Evolutionary conservation across 805 yeast genomes (phyloP).

Genomic region (Kodamaea kaohsiungensis): DNA sequence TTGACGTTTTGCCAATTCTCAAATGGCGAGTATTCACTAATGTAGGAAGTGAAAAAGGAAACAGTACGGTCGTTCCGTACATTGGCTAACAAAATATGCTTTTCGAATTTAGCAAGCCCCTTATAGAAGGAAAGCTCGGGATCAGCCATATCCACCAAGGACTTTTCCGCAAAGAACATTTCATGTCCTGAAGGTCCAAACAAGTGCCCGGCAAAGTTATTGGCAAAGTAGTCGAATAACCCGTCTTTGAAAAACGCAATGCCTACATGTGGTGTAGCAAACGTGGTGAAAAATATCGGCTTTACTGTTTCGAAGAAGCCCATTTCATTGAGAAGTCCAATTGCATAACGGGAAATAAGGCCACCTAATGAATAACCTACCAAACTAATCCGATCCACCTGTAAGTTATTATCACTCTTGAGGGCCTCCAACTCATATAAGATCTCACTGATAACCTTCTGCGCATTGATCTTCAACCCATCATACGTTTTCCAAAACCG

Average conservation of each 20-base stretch:
- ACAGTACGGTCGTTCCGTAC: conserved; percentile 83
- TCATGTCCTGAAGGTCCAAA: conserved; percentile 41
- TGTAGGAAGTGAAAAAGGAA: conserved; percentile 80
- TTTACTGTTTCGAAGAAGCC: conserved; percentile 35
- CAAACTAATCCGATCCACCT: conserved; percentile 38
- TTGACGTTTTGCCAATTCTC: conserved; percentile 51
- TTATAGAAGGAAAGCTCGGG: conserved; percentile 50
- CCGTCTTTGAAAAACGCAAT: conserved; percentile 36
- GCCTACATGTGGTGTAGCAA: conserved; percentile 49
- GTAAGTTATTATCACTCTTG: conserved; percentile 25
- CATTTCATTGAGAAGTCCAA: conserved; percentile 37
- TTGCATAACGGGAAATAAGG: conserved; percentile 39
- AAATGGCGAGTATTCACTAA: conserved; percentile 75
- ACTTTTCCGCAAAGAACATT: conserved; percentile 35
- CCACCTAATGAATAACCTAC: conserved; percentile 48
- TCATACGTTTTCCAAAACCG: conserved; percentile 48
- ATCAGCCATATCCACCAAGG: conserved; percentile 55
- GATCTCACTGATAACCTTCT: conserved; percentile 36
- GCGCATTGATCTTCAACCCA: conserved; percentile 38
- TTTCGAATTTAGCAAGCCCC: conserved; percentile 59
- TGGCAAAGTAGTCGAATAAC: conserved; percentile 34
- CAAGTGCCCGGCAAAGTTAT: conserved; percentile 31
- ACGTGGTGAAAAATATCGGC: conserved; percentile 41
- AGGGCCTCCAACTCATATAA: conserved; percentile 42
- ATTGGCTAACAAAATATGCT: conserved; percentile 68